Evolutionary conservation across 169 alveolate species (phyloP).

Genomic region (Plasmodium coatneyi): DNA sequence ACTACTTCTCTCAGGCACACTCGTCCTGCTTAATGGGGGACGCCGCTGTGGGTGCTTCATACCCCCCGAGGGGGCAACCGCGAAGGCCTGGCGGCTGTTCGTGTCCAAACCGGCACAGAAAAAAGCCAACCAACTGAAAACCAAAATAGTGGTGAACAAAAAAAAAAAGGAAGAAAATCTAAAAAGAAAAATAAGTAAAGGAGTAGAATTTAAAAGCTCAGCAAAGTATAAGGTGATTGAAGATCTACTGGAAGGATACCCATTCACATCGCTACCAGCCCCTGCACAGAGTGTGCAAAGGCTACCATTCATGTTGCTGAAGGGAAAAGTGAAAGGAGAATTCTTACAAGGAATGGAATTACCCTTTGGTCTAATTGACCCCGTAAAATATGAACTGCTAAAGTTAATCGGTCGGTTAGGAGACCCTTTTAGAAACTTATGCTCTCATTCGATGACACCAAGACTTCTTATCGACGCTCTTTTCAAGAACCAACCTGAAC

Average conservation of each 20-base stretch:
- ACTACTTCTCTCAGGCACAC: neutral
- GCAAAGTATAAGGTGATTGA: slow-evolving; percentile 59
- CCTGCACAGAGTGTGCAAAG: neutral
- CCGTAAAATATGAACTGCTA: slow-evolving; percentile 77
- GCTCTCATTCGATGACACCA: slow-evolving; percentile 83
- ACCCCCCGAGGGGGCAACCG: neutral
- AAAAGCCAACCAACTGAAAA: slow-evolving; percentile 52
- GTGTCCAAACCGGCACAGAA: slow-evolving; percentile 75
- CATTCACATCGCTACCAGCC: slow-evolving; percentile 13
- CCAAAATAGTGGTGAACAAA: slow-evolving; percentile 59
- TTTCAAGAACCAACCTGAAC: slow-evolving; percentile 68
- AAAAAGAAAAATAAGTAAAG: neutral
- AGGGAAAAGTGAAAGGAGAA: slow-evolving; percentile 73
- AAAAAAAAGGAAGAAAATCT: slow-evolving; percentile 68
- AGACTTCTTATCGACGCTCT: slow-evolving; percentile 76
- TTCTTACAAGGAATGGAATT: slow-evolving; percentile 80
- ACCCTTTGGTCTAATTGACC: slow-evolving; percentile 82
- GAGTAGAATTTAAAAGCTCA: slow-evolving; percentile 24
- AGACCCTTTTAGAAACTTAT: slow-evolving; percentile 81
- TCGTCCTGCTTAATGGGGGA: neutral
- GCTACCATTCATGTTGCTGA: slow-evolving; percentile 44
- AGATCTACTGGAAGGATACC: slow-evolving; percentile 55
- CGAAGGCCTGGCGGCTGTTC: neutral
- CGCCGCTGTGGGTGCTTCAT: neutral
- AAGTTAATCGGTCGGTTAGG: slow-evolving; percentile 84